Evolutionary conservation across 805 yeast genomes (phyloP).

Genomic region (Teunomyces aglyptinius): DNA sequence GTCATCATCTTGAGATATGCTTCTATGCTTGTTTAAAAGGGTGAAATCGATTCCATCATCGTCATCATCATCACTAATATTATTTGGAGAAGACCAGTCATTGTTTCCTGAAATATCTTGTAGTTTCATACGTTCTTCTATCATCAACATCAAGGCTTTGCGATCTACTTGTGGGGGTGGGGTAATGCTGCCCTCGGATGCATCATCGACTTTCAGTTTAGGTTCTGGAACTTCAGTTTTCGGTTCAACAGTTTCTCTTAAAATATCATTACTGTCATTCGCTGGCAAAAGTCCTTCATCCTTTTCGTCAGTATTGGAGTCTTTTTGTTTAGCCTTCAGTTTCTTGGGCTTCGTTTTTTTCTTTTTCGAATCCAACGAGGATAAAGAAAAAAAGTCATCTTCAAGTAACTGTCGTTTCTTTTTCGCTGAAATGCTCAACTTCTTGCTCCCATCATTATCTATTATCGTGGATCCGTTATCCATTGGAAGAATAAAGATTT

Average conservation of each 20-base stretch:
- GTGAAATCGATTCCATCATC: conserved; percentile 13
- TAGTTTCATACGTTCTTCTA: neutral
- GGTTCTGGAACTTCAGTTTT: neutral
- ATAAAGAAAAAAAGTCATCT: conserved; percentile 16
- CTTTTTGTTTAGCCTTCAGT: conserved; percentile 6
- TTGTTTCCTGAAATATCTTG: neutral
- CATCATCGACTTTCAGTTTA: neutral
- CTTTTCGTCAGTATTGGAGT: neutral
- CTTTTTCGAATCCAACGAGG: conserved; percentile 8
- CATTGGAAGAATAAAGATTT: neutral
- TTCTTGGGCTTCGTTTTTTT: conserved; percentile 9
- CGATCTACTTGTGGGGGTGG: conserved; percentile 11
- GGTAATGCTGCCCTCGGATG: conserved; percentile 3
- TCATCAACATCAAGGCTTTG: neutral
- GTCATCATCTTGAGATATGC: neutral
- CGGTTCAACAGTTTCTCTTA: neutral
- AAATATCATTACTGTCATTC: neutral
- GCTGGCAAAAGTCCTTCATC: neutral
- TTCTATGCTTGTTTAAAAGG: conserved; percentile 1
- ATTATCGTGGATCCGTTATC: neutral
- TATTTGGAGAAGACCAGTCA: conserved; percentile 1
- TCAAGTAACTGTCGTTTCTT: conserved; percentile 11
- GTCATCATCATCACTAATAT: conserved; percentile 8
- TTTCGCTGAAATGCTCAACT: conserved; percentile 2
- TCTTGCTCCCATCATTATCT: neutral